phyloP scores from a whole-genome alignment of 2,329 filamentous ascomycete species.

The Blastomyces gilchristii region DNA sequence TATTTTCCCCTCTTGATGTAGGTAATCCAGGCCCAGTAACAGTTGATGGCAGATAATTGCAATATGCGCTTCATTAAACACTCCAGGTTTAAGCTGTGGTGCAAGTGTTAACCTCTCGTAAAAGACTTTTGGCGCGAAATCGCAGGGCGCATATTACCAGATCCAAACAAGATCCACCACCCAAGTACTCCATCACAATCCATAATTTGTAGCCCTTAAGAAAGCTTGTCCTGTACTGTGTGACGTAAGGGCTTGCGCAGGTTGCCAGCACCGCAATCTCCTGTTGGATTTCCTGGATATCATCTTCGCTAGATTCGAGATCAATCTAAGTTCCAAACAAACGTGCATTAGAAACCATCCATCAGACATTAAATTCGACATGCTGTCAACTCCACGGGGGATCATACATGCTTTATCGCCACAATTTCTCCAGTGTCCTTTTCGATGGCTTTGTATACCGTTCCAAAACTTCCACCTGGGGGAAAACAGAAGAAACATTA shows the following conservation, averaged over 20 bases:
- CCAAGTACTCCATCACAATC: conserved; percentile 98
- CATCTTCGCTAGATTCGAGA: conserved; percentile 95
- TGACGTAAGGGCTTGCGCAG: conserved; percentile 86
- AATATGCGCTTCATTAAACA: conserved; percentile 81
- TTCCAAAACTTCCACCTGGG: conserved; percentile 83
- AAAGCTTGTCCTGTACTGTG: conserved; percentile 93
- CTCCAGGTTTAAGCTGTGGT: conserved; percentile 70
- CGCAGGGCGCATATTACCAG: conserved; percentile 48
- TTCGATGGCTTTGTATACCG: conserved; percentile 95
- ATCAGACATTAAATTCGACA: not conserved
- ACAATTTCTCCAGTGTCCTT: conserved; percentile 83
- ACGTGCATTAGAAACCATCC: conserved; percentile 11
- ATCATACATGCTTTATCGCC: conserved; percentile 84
- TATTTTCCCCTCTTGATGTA: conserved; percentile 89
- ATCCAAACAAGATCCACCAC: conserved; percentile 89
- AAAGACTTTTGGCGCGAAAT: conserved; percentile 14
- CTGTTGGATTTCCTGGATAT: conserved; percentile 95
- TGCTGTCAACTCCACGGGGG: not conserved
- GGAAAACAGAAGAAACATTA: conserved; percentile 12
- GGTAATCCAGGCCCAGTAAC: conserved; percentile 79
- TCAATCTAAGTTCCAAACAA: conserved; percentile 59
- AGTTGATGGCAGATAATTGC: conserved; percentile 91
- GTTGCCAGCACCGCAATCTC: conserved; percentile 93
- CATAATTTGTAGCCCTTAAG: conserved; percentile 93
- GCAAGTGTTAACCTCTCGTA: not conserved